A percentile compares a stretch with the other conserved stretches of the same genome.
phyloP scores from a whole-genome alignment of 2,329 filamentous ascomycete species.

The Pseudofabraea citricarpa region DNA sequence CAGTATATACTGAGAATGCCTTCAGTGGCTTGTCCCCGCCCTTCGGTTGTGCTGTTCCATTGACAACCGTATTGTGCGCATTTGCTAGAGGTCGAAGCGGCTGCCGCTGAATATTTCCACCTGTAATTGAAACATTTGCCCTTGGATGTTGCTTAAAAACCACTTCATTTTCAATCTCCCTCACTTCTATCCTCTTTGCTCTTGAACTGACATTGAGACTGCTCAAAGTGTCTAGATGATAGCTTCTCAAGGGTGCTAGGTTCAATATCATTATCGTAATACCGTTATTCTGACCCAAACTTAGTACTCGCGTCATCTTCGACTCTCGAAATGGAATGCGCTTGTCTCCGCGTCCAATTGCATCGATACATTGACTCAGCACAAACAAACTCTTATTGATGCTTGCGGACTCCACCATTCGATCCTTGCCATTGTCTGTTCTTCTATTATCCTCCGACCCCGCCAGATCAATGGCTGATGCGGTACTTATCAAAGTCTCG shows the following conservation, averaged over 20 bases:
- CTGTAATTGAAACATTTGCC: constrained; percentile 36
- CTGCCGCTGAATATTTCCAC: constrained; percentile 54
- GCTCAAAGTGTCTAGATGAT: constrained; percentile 89
- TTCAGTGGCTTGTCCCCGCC: constrained; percentile 72
- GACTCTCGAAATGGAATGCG: constrained; percentile 91
- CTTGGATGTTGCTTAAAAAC: constrained; percentile 74
- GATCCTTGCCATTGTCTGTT: constrained; percentile 89
- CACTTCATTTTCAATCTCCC: constrained; percentile 93
- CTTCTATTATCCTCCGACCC: constrained; percentile 93
- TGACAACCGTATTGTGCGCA: constrained; percentile 67
- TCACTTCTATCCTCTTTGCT: constrained; percentile 92
- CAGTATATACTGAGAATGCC: constrained; percentile 81
- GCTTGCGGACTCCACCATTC: constrained; percentile 88
- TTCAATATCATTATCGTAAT: constrained; percentile 97
- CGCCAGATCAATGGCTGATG: constrained; percentile 89
- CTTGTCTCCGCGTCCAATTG: constrained; percentile 70
- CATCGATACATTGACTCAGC: constrained; percentile 90
- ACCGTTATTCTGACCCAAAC: constrained; percentile 89
- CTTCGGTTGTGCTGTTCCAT: constrained; percentile 47
- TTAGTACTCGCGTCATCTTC: constrained; percentile 95
- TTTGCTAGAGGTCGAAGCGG: constrained; percentile 74
- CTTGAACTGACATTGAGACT: constrained; percentile 93
- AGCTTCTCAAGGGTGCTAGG: constrained; percentile 83
- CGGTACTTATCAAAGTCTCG: constrained; percentile 70
- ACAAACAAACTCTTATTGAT: constrained; percentile 98